These are phyloP conservation scores for Stephania japonica DNA, from an alignment of 164 flowering plant genomes.

Conservation along the genomic window DNA sequence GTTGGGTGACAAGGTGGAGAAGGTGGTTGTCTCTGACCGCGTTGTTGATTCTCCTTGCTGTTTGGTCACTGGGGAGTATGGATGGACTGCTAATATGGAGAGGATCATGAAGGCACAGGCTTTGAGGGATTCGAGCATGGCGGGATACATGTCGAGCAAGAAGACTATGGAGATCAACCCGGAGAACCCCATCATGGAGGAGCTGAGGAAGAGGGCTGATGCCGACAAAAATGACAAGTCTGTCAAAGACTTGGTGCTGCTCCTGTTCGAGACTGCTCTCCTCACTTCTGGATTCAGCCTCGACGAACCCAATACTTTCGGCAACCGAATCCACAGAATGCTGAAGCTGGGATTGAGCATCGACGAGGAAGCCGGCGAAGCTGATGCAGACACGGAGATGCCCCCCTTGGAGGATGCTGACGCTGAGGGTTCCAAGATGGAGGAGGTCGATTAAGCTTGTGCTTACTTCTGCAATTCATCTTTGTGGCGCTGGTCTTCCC, in stretches of 20 bases:
- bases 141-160: constrained; percentile 8
- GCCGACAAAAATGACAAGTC: constrained; percentile 8
- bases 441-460: constrained; percentile 5
- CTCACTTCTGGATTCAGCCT: constrained; percentile 6
- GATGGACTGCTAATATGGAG: constrained; percentile 11
- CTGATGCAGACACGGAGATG: constrained; percentile 2
- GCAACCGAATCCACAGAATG: constrained; percentile 8
- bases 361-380: constrained; percentile 4
- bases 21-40: constrained; percentile 7
- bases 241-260: constrained; percentile 6
- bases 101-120: constrained; percentile 12
- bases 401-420: constrained; percentile 9
- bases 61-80: constrained; percentile 11
- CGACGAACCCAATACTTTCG: constrained; percentile 9
- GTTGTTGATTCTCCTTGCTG: constrained; percentile 6
- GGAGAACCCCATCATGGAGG: constrained; percentile 6
- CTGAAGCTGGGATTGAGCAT: constrained; percentile 8
- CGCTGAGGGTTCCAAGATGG: constrained; percentile 10
- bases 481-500: no score
- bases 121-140: constrained; percentile 10
- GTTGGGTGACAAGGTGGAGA: constrained; percentile 9
- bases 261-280: constrained; percentile 6
- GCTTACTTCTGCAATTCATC: no score
- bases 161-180: constrained; percentile 10
- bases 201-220: constrained; percentile 9